Percentiles rank a stretch among this genome's conserved stretches.
Conservation (phyloP, 495 filamentous ascomycete species). For the Letharia lupina region DNA sequence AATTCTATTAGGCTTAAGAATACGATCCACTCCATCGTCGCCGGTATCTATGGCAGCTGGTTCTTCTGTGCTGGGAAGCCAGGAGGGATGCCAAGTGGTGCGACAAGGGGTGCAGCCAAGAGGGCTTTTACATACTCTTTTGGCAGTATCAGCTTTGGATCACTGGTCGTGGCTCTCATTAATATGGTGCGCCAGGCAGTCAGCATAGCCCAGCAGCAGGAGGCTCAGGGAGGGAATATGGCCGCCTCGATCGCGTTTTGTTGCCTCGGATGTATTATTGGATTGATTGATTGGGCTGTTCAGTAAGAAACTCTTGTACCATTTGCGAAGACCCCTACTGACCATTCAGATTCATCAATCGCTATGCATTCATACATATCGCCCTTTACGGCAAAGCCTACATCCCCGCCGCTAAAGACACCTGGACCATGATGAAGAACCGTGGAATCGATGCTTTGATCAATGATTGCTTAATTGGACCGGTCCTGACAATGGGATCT, state of each 20-base stretch:
- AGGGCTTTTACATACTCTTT: slow-evolving; percentile 78
- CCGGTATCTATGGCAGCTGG: slow-evolving; percentile 86
- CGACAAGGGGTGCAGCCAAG: slow-evolving; percentile 55
- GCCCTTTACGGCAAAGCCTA: slow-evolving; percentile 86
- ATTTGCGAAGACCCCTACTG: not conserved
- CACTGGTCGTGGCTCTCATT: slow-evolving; percentile 78
- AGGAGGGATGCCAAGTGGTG: slow-evolving; percentile 56
- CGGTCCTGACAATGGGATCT: slow-evolving; percentile 80
- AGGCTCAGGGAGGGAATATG: slow-evolving; percentile 59
- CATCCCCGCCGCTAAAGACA: slow-evolving; percentile 76
- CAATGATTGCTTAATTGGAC: slow-evolving; percentile 84
- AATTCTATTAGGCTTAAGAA: slow-evolving; percentile 54
- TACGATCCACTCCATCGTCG: slow-evolving; percentile 78
- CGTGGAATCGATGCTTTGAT: slow-evolving; percentile 83
- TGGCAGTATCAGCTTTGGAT: slow-evolving; percentile 80
- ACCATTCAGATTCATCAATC: slow-evolving; percentile 38
- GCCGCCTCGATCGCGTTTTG: slow-evolving; percentile 60
- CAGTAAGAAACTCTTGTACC: slow-evolving; percentile 49
- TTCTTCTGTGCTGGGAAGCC: slow-evolving; percentile 68
- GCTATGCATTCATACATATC: slow-evolving; percentile 88
- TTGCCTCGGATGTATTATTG: slow-evolving; percentile 64
- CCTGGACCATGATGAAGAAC: slow-evolving; percentile 83
- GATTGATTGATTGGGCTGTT: slow-evolving; percentile 74
- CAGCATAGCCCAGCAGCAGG: slow-evolving; percentile 59
- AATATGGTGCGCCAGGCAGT: slow-evolving; percentile 71